Percentiles rank a stretch among this genome's conserved stretches.
Evolutionary conservation across 2,329 filamentous ascomycete species (phyloP).

Genomic region (Grosmannia clavigera): DNA sequence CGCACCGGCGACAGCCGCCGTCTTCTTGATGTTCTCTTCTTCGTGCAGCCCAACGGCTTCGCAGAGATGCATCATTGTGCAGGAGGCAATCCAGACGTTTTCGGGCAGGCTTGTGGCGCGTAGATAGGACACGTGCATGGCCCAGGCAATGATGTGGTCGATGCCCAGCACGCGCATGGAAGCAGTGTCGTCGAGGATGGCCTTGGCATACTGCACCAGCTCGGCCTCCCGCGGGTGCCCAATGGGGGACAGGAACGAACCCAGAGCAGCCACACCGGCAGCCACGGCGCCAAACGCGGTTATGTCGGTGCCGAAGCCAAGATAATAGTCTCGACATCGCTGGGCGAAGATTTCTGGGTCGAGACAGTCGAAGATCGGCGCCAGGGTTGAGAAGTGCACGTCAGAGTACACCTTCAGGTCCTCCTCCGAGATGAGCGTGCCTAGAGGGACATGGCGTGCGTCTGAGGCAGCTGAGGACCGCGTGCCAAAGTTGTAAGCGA

Average conservation of each 20-base stretch:
- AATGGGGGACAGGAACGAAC: background rate
- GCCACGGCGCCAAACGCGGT: background rate
- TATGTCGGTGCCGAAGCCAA: background rate
- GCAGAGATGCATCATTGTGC: background rate
- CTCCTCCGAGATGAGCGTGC: background rate
- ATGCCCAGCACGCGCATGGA: background rate
- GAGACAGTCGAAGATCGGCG: background rate
- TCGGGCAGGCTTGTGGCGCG: background rate
- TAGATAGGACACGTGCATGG: background rate
- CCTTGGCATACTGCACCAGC: background rate
- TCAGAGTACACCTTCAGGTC: background rate
- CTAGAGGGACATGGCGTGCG: background rate
- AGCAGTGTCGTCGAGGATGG: background rate
- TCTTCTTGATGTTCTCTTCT: background rate
- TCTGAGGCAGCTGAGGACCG: background rate
- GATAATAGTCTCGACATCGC: background rate
- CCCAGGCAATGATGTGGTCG: background rate
- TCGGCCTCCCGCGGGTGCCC: background rate
- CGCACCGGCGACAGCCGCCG: background rate
- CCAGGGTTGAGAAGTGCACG: background rate
- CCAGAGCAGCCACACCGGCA: background rate
- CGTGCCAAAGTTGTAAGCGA: background rate
- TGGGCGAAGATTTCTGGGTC: background rate
- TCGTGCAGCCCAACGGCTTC: background rate
- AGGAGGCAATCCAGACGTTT: background rate